Evolutionary conservation across 345 rosid species (phyloP), one percentile per base, ranked within the genome.

Genomic region (Kandelia obovata): DNA sequence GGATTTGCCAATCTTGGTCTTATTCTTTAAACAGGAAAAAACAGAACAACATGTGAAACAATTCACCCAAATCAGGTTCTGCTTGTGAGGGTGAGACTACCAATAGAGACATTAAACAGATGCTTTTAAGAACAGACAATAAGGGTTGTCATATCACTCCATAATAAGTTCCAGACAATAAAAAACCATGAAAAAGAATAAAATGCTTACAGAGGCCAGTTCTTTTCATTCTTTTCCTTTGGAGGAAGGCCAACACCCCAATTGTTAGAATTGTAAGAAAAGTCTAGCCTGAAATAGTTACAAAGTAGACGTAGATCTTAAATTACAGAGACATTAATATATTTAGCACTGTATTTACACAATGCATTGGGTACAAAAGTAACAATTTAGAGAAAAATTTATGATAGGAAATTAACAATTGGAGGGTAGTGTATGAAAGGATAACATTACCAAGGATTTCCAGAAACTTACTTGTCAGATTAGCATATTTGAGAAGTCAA

Each of bases 161-260:
- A 34, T 16, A 70, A 25, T 53, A 53, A 62, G 8, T 49, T 70
- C 32, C 2, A 23, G 16, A 34, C 64, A 19, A 10, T 35, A 19
- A 20, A 21, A 49, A 32, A 26, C 1, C 11, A 65, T 5, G n/a
- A 2, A 68, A 21, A 61, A 4, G 23, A 5, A 43, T 20, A 64
- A 19, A 31, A 71, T 69, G 66, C 97, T 85, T 82, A 93, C 98
- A 89, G 59, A 39, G 90, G 87, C 97, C 98, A 94, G 65, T 66
- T 77, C 67, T 79, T 78, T 78, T 91, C 95, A 56, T 94, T 94
- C 83, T 94, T 94, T 78, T 78, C 85, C 77, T 77, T 88, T 39
- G 92, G 96, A 71, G 98, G 98, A 79, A 94, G 97, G 59, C 98
- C 98, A 60, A 91, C 84, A 59, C 89, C 98, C 98, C 98, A 94